Base-by-base conservation (phyloP, 805 yeast species). In the Metschnikowia noctiluminum region DNA sequence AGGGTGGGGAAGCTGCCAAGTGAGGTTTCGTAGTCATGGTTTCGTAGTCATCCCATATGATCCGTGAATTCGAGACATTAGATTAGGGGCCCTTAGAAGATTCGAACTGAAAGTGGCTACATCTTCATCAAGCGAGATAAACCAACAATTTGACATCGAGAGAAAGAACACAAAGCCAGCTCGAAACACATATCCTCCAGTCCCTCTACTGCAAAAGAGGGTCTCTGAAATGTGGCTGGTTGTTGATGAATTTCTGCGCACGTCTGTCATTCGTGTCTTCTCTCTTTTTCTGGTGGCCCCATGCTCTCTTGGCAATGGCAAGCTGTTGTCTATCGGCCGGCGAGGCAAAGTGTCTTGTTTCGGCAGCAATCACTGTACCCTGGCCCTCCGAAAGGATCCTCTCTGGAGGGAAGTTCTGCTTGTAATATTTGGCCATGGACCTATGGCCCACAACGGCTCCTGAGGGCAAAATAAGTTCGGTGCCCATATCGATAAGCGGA, bases 171-270 rank as follows among this genome's bases (percentile, higher is more conserved):
- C 34, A 27, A 6, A 2, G 10, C 28, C 11, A 12, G 21, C 21
- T 21, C 4, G 21, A 21, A 21, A 21, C 21, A 21, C 21, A 21
- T 2, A 21, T 3, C 3, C 3, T 27, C 7, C 35, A 42, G n/a
- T 9, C n/a, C 28, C 38, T 14, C 42, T 58, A 69, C 48, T 69
- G 73, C 50, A 69, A 65, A 47, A 69, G 63, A 48, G 62, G 75
- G 54, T 73, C 77, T 52, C 78, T 69, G 60, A 60, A 73, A 58
- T 94, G 96, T 30, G 82, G 80, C 76, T 92, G 96, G 76, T 82
- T 79, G 68, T 92, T 94, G 64, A 83, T 73, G 63, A 81, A 81
- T 65, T 81, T 87, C 48, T 81, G 79, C 30, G 88, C 87, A 53
- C 82, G 70, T 71, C 81, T 66, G 54, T 80, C 83, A 50, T 72